A percentile compares a stretch with the other conserved stretches of the same genome.
These are phyloP conservation scores for Acer negundo DNA, from an alignment of 345 rosid genomes.

Conservation along the genomic window DNA sequence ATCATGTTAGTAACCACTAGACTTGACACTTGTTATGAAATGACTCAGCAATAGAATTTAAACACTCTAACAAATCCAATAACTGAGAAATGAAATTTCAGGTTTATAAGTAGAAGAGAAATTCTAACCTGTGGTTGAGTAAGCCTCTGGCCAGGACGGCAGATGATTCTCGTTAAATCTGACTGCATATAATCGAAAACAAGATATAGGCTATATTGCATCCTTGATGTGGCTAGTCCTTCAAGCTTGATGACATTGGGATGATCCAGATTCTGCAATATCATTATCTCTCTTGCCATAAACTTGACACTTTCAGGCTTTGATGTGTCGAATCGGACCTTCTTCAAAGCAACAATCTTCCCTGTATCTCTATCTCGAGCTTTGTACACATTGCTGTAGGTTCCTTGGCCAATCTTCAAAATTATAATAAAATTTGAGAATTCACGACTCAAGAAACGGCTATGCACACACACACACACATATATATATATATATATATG, in stretches of 20 bases:
- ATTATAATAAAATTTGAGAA: background rate
- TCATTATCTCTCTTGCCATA: slow-evolving; percentile 89
- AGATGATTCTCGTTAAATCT: slow-evolving; percentile 65
- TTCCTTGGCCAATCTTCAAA: slow-evolving; percentile 84
- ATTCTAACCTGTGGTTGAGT: slow-evolving; percentile 66
- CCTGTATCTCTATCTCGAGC: slow-evolving; percentile 71
- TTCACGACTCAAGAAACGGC: no score
- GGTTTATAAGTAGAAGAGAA: background rate
- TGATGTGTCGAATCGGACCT: slow-evolving; percentile 81
- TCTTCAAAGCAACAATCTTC: slow-evolving; percentile 84
- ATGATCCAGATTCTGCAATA: slow-evolving; percentile 72
- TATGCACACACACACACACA: no score
- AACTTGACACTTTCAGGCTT: slow-evolving; percentile 86
- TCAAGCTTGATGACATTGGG: slow-evolving; percentile 81
- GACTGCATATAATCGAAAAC: slow-evolving; percentile 77
- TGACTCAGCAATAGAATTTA: background rate
- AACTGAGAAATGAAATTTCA: background rate
- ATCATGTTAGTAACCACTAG: background rate
- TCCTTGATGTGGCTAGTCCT: slow-evolving; percentile 87
- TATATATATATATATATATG: no score
- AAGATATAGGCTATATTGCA: slow-evolving; percentile 87
- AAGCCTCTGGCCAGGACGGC: slow-evolving; percentile 64
- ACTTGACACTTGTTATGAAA: no score
- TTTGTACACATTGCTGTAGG: slow-evolving; percentile 90
- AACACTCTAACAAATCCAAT: background rate